phyloP scores from a whole-genome alignment of 2,329 filamentous ascomycete species.

The Zalaria obscura region DNA sequence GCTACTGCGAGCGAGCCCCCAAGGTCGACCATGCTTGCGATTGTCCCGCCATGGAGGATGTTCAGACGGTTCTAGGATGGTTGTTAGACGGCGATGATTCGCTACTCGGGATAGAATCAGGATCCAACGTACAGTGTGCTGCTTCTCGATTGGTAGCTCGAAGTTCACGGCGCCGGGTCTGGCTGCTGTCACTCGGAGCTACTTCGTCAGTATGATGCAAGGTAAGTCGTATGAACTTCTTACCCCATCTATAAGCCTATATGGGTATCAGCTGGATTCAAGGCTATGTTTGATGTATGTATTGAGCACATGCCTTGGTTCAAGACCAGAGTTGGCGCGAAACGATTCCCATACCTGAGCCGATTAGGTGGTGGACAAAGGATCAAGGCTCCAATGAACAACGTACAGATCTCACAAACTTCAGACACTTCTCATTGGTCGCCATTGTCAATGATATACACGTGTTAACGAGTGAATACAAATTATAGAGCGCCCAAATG shows the following conservation, averaged over 20 bases:
- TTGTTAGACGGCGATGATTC: not conserved
- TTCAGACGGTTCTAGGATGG: constrained; percentile 53
- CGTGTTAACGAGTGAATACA: too few species aligned
- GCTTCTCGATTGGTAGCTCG: constrained; percentile 57
- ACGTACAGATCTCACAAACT: constrained; percentile 4
- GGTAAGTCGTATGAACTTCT: constrained; percentile 6
- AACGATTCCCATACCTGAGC: constrained; percentile 72
- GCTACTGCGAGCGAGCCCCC: constrained; percentile 53
- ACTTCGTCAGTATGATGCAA: not conserved
- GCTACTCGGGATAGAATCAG: not conserved
- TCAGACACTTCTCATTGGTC: constrained; percentile 3
- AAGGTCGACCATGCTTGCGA: constrained; percentile 60
- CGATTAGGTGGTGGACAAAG: constrained; percentile 10
- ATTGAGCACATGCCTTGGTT: constrained; percentile 53
- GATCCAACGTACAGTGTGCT: constrained; percentile 49
- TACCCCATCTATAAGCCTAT: constrained; percentile 28
- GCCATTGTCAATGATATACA: not conserved
- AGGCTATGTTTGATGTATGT: too few species aligned
- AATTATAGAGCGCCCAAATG: not conserved
- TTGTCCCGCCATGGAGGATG: constrained; percentile 65
- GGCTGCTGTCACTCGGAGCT: constrained; percentile 56
- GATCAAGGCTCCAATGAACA: not conserved
- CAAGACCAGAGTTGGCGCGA: constrained; percentile 69
- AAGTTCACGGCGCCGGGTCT: constrained; percentile 57
- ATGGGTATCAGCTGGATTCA: not conserved